Conservation (phyloP, 148 eudicot species). For the Camellia granthamiana region DNA sequence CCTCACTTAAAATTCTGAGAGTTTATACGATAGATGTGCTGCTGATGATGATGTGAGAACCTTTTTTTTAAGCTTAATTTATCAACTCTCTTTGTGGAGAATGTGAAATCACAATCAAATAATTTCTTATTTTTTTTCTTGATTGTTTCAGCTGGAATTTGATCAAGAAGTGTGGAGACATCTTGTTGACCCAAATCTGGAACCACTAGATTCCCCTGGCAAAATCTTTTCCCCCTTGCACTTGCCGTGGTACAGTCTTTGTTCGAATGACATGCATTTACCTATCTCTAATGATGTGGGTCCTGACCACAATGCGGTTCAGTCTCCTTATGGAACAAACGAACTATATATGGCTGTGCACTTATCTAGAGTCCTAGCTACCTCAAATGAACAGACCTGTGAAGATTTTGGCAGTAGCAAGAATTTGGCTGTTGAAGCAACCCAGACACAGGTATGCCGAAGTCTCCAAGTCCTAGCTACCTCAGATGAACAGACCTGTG, state of each 20-base stretch:
- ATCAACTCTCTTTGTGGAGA: too few species aligned
- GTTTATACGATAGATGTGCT: neutral
- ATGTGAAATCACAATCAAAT: too few species aligned
- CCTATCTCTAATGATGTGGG: neutral
- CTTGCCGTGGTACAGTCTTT: neutral
- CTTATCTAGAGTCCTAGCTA: constrained; percentile 39
- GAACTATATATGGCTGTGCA: constrained; percentile 23
- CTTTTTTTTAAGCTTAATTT: too few species aligned
- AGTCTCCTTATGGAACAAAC: too few species aligned
- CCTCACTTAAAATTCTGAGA: constrained; percentile 30
- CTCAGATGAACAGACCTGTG: too few species aligned
- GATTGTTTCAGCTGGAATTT: constrained; percentile 51
- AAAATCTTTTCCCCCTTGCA: constrained; percentile 45
- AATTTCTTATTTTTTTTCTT: neutral
- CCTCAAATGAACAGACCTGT: constrained; percentile 6
- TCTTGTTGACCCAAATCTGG: constrained; percentile 27
- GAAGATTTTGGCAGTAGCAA: too few species aligned
- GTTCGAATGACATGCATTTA: too few species aligned
- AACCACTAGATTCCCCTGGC: constrained; percentile 27
- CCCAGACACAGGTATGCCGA: constrained; percentile 30
- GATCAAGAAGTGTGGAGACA: constrained; percentile 31
- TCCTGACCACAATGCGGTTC: constrained; percentile 28
- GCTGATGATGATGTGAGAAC: too few species aligned
- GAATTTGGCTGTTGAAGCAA: constrained; percentile 25
- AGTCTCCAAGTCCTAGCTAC: too few species aligned